These are phyloP conservation scores for Rostrohypoxylon terebratum DNA, from an alignment of 495 filamentous ascomycete genomes.

Conservation along the genomic window DNA sequence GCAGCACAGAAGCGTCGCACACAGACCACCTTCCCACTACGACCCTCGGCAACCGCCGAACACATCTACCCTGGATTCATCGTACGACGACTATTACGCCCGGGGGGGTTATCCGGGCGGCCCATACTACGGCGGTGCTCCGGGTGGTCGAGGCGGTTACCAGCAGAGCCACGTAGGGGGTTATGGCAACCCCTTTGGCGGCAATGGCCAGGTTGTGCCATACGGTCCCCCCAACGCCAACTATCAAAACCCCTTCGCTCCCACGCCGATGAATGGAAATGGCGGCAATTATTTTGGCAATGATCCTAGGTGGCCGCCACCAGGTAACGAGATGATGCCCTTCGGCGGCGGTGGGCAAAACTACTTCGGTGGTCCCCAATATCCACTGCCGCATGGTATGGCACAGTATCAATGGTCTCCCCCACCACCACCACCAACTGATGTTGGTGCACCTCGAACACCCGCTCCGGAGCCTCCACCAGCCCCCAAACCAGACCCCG, in stretches of 20 bases:
- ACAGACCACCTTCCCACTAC: constrained; percentile 53
- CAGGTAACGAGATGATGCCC: constrained; percentile 60
- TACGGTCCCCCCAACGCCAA: constrained; percentile 51
- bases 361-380: constrained; percentile 47
- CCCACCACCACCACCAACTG: constrained; percentile 61
- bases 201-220: constrained; percentile 57
- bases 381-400: constrained; percentile 54
- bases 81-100: constrained; percentile 55
- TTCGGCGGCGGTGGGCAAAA: constrained; percentile 50
- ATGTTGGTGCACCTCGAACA: constrained; percentile 52
- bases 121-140: constrained; percentile 50
- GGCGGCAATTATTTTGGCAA: constrained; percentile 52
- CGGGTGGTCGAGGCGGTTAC: constrained; percentile 49
- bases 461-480: constrained; percentile 51
- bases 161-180: constrained; percentile 59
- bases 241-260: constrained; percentile 59
- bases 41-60: constrained; percentile 51
- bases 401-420: constrained; percentile 55
- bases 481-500: constrained; percentile 58
- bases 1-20: constrained; percentile 53
- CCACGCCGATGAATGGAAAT: constrained; percentile 50
- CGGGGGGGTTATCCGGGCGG: constrained; percentile 49
- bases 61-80: constrained; percentile 62
- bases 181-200: constrained; percentile 50
- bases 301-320: constrained; percentile 45